A percentile compares a stretch with the other conserved stretches of the same genome.
These are phyloP conservation scores for Peterozyma toletana DNA, from an alignment of 805 yeast genomes.

Conservation along the genomic window DNA sequence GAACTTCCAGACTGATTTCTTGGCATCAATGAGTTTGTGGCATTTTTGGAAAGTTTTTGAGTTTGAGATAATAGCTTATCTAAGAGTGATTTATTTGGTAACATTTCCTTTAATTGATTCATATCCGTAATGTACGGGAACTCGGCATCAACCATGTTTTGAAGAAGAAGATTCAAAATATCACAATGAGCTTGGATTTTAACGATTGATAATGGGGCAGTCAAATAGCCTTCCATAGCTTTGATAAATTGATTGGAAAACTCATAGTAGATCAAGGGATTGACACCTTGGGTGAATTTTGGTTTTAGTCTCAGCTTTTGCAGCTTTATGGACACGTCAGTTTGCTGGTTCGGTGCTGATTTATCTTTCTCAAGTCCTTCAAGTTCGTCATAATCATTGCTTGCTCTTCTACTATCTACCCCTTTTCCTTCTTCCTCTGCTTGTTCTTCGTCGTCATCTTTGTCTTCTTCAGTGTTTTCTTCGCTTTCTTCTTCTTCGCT, in stretches of 20 bases:
- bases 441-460: constrained; percentile 5
- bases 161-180: constrained; percentile 60
- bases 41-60: constrained; percentile 22
- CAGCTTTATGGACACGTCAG: neutral
- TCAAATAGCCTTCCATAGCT: constrained; percentile 34
- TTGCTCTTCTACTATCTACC: constrained; percentile 3
- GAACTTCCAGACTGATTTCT: neutral
- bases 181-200: constrained; percentile 68
- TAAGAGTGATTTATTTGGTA: constrained; percentile 57
- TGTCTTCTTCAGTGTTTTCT: constrained; percentile 19
- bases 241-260: constrained; percentile 33
- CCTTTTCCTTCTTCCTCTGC: constrained; percentile 5
- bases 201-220: constrained; percentile 41
- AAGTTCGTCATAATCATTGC: constrained; percentile 2
- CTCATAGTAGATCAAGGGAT: constrained; percentile 36
- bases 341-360: neutral
- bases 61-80: constrained; percentile 40
- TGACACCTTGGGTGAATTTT: constrained; percentile 10
- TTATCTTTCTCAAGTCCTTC: constrained; percentile 6
- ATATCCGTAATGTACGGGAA: constrained; percentile 67
- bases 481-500: constrained; percentile 22
- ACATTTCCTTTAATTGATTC: constrained; percentile 59
- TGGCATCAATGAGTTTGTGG: constrained; percentile 12
- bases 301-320: neutral
- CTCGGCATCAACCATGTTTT: constrained; percentile 75